These are phyloP conservation scores for Daldinia eschscholtzii DNA, from an alignment of 2,329 filamentous ascomycete species.

Conservation along the genomic window DNA sequence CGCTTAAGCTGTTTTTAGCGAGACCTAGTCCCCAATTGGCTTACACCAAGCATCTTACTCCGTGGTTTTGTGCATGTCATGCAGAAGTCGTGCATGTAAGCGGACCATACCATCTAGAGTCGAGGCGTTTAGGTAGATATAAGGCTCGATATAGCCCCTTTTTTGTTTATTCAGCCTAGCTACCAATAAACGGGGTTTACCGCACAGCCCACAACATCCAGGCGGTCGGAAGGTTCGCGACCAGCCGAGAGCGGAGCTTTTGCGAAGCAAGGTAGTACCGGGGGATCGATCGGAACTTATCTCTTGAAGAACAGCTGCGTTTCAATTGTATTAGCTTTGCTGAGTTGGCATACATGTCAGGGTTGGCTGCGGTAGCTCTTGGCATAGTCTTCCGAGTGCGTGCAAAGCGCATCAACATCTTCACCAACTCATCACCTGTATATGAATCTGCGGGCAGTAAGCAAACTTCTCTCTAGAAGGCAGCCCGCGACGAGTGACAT, in stretches of 20 bases:
- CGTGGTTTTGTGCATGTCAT: slow-evolving; percentile 44
- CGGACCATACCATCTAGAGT: slow-evolving; percentile 37
- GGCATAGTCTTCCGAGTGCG: slow-evolving; percentile 27
- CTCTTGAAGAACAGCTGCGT: slow-evolving; percentile 14
- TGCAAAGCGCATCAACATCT: slow-evolving; percentile 32
- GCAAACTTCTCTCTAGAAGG: slow-evolving; percentile 13
- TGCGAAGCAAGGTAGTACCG: slow-evolving; percentile 38
- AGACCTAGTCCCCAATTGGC: slow-evolving; percentile 48
- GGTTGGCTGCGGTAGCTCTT: slow-evolving; percentile 40
- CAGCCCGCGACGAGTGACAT: slow-evolving; percentile 11
- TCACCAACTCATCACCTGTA: slow-evolving; percentile 21
- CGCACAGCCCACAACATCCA: slow-evolving; percentile 26
- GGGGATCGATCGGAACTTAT: slow-evolving; percentile 43
- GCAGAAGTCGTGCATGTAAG: slow-evolving; percentile 44
- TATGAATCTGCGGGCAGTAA: slow-evolving; percentile 23
- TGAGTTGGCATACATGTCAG: slow-evolving; percentile 38
- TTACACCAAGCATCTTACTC: slow-evolving; percentile 39
- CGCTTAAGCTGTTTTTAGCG: slow-evolving; percentile 51
- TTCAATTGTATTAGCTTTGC: slow-evolving; percentile 27
- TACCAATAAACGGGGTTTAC: slow-evolving; percentile 30
- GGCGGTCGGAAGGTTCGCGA: slow-evolving; percentile 27
- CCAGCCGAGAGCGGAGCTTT: slow-evolving; percentile 40
- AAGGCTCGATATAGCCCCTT: slow-evolving; percentile 41
- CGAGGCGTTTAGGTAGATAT: slow-evolving; percentile 42
- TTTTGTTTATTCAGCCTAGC: slow-evolving; percentile 35